Evolutionary conservation across 1,284 basidiomycete genomes (phyloP).

Genomic region (Paramarasmius palmivorus): DNA sequence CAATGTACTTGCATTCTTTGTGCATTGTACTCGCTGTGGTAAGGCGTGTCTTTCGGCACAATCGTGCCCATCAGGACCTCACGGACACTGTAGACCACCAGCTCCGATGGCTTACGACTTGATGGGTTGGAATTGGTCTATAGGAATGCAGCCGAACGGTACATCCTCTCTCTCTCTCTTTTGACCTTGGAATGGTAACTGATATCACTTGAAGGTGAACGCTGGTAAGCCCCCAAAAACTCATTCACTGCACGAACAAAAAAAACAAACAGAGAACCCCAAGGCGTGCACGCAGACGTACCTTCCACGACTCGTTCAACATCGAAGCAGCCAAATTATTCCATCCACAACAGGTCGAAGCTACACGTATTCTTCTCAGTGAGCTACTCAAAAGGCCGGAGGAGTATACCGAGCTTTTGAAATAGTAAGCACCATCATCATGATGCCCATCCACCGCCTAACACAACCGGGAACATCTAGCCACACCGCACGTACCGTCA

Average conservation of each 20-base stretch:
- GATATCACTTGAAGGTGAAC: background rate
- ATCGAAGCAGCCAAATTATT: constrained; percentile 2
- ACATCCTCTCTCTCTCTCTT: too few relatives aligned
- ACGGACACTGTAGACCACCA: too few relatives aligned
- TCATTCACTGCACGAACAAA: too few relatives aligned
- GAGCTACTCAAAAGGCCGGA: constrained; percentile 7
- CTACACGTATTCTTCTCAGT: constrained; percentile 10
- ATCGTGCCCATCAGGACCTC: too few relatives aligned
- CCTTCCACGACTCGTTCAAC: constrained; percentile 12
- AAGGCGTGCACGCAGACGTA: constrained; percentile 13
- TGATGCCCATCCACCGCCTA: background rate
- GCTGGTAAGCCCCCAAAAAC: background rate
- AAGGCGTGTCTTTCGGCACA: too few relatives aligned
- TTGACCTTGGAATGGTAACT: background rate
- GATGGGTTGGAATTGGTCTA: constrained; percentile 15
- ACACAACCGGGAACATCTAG: background rate
- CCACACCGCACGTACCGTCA: background rate
- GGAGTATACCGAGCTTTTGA: constrained; percentile 8
- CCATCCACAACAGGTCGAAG: constrained; percentile 7
- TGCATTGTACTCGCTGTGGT: too few relatives aligned
- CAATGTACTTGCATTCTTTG: too few relatives aligned
- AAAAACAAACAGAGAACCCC: too few relatives aligned
- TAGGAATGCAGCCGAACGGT: background rate
- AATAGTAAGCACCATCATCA: background rate
- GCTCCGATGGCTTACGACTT: constrained; percentile 9